These are phyloP conservation scores for Iris macrosiphon DNA, from an alignment of 106 monocot genomes.

Conservation along the genomic window DNA sequence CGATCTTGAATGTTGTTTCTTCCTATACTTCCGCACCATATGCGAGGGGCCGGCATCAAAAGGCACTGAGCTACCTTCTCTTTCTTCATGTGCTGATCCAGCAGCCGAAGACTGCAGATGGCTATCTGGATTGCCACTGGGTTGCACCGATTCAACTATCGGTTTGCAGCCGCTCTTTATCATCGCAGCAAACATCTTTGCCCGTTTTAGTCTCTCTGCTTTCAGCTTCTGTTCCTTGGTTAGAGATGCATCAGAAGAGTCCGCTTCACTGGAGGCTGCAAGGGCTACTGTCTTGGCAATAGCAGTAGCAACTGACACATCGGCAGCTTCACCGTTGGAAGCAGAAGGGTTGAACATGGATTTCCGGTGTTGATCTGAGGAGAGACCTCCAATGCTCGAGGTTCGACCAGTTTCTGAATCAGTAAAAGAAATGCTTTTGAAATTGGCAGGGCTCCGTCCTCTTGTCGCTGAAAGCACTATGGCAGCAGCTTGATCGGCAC, in stretches of 20 bases:
- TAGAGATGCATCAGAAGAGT: slow-evolving; percentile 55
- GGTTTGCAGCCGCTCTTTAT: slow-evolving; percentile 42
- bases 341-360: neutral
- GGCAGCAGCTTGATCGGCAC: slow-evolving; percentile 69
- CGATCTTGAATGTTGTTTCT: slow-evolving; percentile 13
- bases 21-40: slow-evolving; percentile 13
- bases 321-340: slow-evolving; percentile 19
- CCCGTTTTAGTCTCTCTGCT: slow-evolving; percentile 81
- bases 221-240: slow-evolving; percentile 89
- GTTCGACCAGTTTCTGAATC: neutral
- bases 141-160: slow-evolving; percentile 12
- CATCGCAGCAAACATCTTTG: slow-evolving; percentile 82
- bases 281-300: slow-evolving; percentile 70
- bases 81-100: slow-evolving; percentile 29
- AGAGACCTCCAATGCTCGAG: slow-evolving; percentile 24
- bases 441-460: slow-evolving; percentile 41
- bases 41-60: slow-evolving; percentile 18
- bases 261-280: slow-evolving; percentile 62
- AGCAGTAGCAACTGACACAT: slow-evolving; percentile 43
- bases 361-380: slow-evolving; percentile 6
- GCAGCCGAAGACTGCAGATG: slow-evolving; percentile 13
- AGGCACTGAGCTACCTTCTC: slow-evolving; percentile 58
- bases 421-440: slow-evolving; percentile 1
- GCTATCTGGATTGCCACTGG: slow-evolving; percentile 8
- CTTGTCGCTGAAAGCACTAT: slow-evolving; percentile 78